phyloP scores from a whole-genome alignment of 345 rosid species.

The Adansonia digitata region DNA sequence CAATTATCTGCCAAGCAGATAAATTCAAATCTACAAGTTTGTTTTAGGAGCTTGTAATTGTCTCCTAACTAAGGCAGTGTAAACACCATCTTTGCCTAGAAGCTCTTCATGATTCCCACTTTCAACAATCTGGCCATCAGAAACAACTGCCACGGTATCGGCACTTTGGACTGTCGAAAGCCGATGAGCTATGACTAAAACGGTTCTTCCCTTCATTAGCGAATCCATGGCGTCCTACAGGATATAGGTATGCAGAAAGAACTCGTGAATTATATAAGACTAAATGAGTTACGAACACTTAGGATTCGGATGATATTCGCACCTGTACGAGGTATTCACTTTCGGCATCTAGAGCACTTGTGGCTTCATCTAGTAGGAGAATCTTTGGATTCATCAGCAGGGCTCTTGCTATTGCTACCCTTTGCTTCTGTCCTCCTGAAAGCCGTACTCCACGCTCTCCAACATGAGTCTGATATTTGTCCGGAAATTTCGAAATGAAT shows the following conservation, averaged over 20 bases:
- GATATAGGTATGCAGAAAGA: not conserved
- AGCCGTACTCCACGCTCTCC: slow-evolving; percentile 92
- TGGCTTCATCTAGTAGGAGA: slow-evolving; percentile 91
- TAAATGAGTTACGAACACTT: not conserved
- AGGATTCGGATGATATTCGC: not conserved
- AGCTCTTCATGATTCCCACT: slow-evolving; percentile 43
- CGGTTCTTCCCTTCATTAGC: slow-evolving; percentile 88
- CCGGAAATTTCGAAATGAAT: slow-evolving; percentile 76
- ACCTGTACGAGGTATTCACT: slow-evolving; percentile 97
- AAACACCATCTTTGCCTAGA: slow-evolving; percentile 43
- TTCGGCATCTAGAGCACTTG: slow-evolving; percentile 95
- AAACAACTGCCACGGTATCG: slow-evolving; percentile 73
- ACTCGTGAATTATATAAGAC: not conserved
- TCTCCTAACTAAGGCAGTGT: slow-evolving; percentile 31
- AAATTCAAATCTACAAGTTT: not conserved
- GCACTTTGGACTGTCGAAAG: slow-evolving; percentile 83
- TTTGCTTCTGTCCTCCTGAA: slow-evolving; percentile 93
- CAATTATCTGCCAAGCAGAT: not conserved
- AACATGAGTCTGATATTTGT: slow-evolving; percentile 63
- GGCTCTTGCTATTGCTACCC: slow-evolving; percentile 88
- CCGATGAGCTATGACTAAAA: slow-evolving; percentile 89
- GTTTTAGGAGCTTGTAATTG: slow-evolving; percentile 24
- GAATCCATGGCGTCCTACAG: slow-evolving; percentile 94
- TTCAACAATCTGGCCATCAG: slow-evolving; percentile 71
- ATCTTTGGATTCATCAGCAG: slow-evolving; percentile 82